phyloP scores from a whole-genome alignment of 2,329 filamentous ascomycete species.

The Hymenoscyphus salicellus region DNA sequence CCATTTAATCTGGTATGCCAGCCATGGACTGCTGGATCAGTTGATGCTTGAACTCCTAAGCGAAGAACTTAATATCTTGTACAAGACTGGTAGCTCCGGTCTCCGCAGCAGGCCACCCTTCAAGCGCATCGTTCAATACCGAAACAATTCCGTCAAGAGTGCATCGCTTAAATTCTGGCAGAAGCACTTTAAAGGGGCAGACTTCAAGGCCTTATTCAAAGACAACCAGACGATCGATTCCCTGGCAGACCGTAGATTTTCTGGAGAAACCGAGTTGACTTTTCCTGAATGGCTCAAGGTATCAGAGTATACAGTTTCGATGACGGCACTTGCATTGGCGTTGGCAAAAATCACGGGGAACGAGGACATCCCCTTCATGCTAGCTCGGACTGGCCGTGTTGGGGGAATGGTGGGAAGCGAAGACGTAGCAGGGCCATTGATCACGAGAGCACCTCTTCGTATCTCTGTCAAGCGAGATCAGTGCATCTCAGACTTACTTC shows the following conservation, averaged over 20 bases:
- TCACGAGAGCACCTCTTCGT: constrained; percentile 8
- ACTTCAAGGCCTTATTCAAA: constrained; percentile 8
- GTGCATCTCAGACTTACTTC: constrained; percentile 5
- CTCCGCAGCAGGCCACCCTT: constrained; percentile 2
- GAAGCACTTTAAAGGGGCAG: not conserved
- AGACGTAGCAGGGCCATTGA: constrained; percentile 3
- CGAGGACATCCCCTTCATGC: constrained; percentile 4
- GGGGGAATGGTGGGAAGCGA: constrained; percentile 3
- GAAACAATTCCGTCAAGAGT: not conserved
- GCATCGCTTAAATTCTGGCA: constrained; percentile 4
- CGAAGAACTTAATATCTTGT: constrained; percentile 5
- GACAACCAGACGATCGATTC: not conserved
- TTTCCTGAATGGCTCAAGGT: constrained; percentile 4
- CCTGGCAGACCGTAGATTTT: not conserved
- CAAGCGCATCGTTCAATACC: constrained; percentile 4
- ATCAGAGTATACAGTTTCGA: constrained; percentile 5
- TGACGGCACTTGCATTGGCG: constrained; percentile 3
- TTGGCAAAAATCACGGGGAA: constrained; percentile 2
- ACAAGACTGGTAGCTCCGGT: constrained; percentile 1
- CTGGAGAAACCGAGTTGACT: not conserved
- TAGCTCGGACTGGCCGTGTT: constrained; percentile 1
- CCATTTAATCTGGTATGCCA: constrained; percentile 6
- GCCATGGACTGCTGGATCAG: constrained; percentile 3
- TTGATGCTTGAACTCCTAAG: constrained; percentile 5
- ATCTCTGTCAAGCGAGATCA: constrained; percentile 8